Evolutionary conservation across 2,329 filamentous ascomycete species (phyloP).

Genomic region (Trematosphaeria pertusa): DNA sequence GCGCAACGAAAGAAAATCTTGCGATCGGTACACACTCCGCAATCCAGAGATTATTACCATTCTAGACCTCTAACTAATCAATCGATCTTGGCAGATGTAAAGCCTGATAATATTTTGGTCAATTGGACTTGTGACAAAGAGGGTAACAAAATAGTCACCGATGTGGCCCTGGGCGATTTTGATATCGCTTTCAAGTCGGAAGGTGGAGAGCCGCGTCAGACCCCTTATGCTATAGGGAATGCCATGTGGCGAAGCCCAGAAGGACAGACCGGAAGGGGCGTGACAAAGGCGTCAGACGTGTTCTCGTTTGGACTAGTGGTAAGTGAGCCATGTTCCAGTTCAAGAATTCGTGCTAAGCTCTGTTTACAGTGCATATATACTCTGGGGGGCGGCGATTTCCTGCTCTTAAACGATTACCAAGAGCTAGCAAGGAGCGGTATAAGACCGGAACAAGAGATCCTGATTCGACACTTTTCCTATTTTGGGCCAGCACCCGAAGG

Average conservation of each 20-base stretch:
- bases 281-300: slow-evolving; percentile 47
- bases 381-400: slow-evolving; percentile 38
- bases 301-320: slow-evolving; percentile 50
- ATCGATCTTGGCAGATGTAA: slow-evolving; percentile 44
- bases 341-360: slow-evolving; percentile 25
- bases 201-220: slow-evolving; percentile 29
- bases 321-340: slow-evolving; percentile 25
- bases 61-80: slow-evolving; percentile 26
- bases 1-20: slow-evolving; percentile 44
- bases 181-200: slow-evolving; percentile 45
- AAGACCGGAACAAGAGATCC: slow-evolving; percentile 41
- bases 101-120: slow-evolving; percentile 49
- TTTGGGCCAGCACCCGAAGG: slow-evolving; percentile 43
- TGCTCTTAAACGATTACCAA: slow-evolving; percentile 41
- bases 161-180: slow-evolving; percentile 47
- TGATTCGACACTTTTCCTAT: slow-evolving; percentile 43
- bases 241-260: slow-evolving; percentile 52
- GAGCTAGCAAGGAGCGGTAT: slow-evolving; percentile 37
- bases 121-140: slow-evolving; percentile 44
- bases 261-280: slow-evolving; percentile 43
- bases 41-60: slow-evolving; percentile 16
- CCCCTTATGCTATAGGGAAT: slow-evolving; percentile 44
- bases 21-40: slow-evolving; percentile 37
- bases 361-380: slow-evolving; percentile 44
- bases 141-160: slow-evolving; percentile 40